phyloP scores from a whole-genome alignment of 1,139 yeast species.

The Pneumocystis sp. region DNA sequence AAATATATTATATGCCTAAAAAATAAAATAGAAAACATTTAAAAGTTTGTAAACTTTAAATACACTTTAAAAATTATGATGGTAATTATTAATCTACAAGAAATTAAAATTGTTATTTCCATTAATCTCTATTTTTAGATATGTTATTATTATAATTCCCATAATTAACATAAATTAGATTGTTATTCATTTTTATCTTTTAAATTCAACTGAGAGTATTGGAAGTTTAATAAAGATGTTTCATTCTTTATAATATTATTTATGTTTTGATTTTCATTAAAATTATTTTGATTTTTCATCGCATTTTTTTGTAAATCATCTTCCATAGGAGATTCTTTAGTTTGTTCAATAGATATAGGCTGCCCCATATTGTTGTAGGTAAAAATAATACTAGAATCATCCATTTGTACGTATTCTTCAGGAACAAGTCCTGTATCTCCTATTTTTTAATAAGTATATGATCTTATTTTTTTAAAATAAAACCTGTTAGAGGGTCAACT shows the following conservation, averaged over 20 bases:
- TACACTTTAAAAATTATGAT: too few species aligned
- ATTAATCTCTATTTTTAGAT: not conserved
- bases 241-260: not conserved
- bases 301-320: not conserved
- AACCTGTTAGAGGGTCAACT: conserved; percentile 46
- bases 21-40: too few species aligned
- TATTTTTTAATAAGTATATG: not conserved
- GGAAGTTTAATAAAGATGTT: not conserved
- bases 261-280: not conserved
- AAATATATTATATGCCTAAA: too few species aligned
- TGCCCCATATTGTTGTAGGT: not conserved
- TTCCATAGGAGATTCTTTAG: not conserved
- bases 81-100: not conserved
- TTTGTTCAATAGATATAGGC: not conserved
- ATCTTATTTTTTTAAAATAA: not conserved
- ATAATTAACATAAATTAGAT: not conserved
- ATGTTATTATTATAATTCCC: not conserved
- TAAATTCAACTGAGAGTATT: not conserved
- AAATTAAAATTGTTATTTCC: too few species aligned
- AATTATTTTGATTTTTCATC: not conserved
- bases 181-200: not conserved
- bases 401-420: conserved; percentile 71
- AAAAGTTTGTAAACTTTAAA: too few species aligned
- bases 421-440: conserved; percentile 91
- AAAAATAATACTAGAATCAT: not conserved